Conservation (phyloP, 352 stramenopile genomes). For the Phytopythium vexans region DNA sequence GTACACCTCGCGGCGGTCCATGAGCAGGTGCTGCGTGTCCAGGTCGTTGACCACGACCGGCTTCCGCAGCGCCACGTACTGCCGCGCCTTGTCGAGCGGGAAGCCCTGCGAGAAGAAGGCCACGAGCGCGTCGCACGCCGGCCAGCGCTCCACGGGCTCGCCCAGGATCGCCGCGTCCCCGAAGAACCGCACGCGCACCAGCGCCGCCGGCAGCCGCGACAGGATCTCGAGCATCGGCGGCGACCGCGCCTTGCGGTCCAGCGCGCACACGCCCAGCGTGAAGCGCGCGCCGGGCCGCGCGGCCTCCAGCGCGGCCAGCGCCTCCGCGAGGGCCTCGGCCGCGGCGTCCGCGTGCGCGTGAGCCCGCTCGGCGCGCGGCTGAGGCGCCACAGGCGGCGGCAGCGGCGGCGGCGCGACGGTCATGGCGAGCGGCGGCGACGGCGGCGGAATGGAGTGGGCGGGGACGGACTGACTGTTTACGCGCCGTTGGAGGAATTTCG, state of each 20-base stretch:
- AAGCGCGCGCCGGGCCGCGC: constrained; percentile 21
- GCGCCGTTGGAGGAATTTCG: too few species aligned
- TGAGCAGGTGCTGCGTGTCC: constrained; percentile 91
- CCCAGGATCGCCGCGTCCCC: constrained; percentile 96
- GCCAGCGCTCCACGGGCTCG: constrained; percentile 91
- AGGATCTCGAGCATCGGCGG: constrained; percentile 97
- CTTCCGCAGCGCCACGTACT: constrained; percentile 93
- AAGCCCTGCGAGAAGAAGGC: constrained; percentile 98
- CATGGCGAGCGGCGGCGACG: too few species aligned
- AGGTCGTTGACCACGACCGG: constrained; percentile 98
- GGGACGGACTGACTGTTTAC: too few species aligned
- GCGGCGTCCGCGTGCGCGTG: too few species aligned
- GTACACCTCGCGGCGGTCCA: constrained; percentile 96
- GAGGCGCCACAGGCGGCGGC: too few species aligned
- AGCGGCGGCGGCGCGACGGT: too few species aligned
- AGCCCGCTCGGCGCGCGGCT: too few species aligned
- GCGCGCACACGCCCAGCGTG: constrained; percentile 96
- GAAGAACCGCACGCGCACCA: constrained; percentile 98
- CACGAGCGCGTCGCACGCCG: constrained; percentile 96
- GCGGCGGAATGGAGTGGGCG: too few species aligned
- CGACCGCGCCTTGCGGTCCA: constrained; percentile 96
- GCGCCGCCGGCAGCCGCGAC: constrained; percentile 72
- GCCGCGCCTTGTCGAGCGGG: constrained; percentile 95
- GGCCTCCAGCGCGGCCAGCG: constrained; percentile 3
- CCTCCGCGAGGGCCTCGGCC: too few species aligned